Conservation (phyloP, 495 filamentous ascomycete species). For the Aspergillus nanangensis region DNA sequence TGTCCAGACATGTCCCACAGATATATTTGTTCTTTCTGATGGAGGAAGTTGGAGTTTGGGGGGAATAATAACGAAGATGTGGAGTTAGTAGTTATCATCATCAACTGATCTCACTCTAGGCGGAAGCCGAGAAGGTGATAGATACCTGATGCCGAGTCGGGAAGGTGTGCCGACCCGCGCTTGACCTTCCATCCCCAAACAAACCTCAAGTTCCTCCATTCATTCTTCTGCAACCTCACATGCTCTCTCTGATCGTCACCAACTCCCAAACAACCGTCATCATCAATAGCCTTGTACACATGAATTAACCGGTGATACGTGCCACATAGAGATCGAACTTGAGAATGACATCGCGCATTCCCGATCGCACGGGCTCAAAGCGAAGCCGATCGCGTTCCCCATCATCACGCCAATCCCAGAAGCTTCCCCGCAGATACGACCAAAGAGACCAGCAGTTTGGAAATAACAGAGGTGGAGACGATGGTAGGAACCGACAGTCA, state of each 20-base stretch:
- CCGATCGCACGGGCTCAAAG: slow-evolving; percentile 28
- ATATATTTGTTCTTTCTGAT: too few species aligned
- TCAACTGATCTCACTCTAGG: neutral
- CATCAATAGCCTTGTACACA: too few species aligned
- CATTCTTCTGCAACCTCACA: too few species aligned
- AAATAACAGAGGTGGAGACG: slow-evolving; percentile 21
- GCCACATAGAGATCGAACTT: neutral
- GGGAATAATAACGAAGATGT: too few species aligned
- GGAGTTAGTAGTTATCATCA: too few species aligned
- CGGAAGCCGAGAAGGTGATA: neutral
- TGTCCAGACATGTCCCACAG: slow-evolving; percentile 26
- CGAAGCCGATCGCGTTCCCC: slow-evolving; percentile 43
- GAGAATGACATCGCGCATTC: slow-evolving; percentile 30
- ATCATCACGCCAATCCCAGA: slow-evolving; percentile 36
- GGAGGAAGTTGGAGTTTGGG: too few species aligned
- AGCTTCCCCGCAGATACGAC: slow-evolving; percentile 30
- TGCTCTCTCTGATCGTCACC: neutral
- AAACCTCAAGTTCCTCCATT: too few species aligned
- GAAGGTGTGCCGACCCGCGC: slow-evolving; percentile 24
- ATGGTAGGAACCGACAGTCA: slow-evolving; percentile 15
- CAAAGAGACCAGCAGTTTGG: slow-evolving; percentile 21
- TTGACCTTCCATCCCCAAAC: slow-evolving; percentile 20
- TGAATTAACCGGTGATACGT: too few species aligned
- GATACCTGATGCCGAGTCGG: neutral
- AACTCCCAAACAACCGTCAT: too few species aligned